phyloP scores from a whole-genome alignment of 75 land plant species.

The Picea sitchensis region DNA sequence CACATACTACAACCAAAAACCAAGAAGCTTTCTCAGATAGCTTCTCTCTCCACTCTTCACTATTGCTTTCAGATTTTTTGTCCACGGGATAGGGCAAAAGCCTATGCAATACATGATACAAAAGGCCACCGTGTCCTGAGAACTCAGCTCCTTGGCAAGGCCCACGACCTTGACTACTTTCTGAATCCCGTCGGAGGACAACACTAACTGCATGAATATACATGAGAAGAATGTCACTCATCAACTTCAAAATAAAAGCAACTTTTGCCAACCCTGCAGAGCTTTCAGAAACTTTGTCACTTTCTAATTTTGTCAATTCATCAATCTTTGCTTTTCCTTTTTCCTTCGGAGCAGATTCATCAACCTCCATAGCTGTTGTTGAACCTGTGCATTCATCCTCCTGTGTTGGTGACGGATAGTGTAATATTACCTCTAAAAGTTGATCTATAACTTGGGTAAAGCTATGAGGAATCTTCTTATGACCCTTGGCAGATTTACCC shows the following conservation, averaged over 20 bases:
- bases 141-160: conserved; percentile 43
- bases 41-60: conserved; percentile 81
- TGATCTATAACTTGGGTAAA: conserved; percentile 83
- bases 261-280: conserved; percentile 73
- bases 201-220: conserved; percentile 73
- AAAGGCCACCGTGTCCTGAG: conserved; percentile 61
- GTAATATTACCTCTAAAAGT: conserved; percentile 81
- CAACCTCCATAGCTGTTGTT: conserved; percentile 74
- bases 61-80: conserved; percentile 38
- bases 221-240: conserved; percentile 87
- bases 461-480: conserved; percentile 77
- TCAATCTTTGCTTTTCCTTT: conserved; percentile 88
- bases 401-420: conserved; percentile 45
- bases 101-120: conserved; percentile 80
- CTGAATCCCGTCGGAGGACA: conserved; percentile 72
- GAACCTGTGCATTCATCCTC: conserved; percentile 29
- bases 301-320: conserved; percentile 26
- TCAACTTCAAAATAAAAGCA: conserved; percentile 77
- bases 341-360: conserved; percentile 58
- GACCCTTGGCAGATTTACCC: conserved; percentile 52
- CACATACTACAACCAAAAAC: conserved; percentile 84
- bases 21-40: conserved; percentile 80
- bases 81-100: conserved; percentile 62
- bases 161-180: conserved; percentile 61
- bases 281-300: conserved; percentile 37